Evolutionary conservation across 164 flowering plant species (phyloP).

Genomic region (Litsea cubeba): DNA sequence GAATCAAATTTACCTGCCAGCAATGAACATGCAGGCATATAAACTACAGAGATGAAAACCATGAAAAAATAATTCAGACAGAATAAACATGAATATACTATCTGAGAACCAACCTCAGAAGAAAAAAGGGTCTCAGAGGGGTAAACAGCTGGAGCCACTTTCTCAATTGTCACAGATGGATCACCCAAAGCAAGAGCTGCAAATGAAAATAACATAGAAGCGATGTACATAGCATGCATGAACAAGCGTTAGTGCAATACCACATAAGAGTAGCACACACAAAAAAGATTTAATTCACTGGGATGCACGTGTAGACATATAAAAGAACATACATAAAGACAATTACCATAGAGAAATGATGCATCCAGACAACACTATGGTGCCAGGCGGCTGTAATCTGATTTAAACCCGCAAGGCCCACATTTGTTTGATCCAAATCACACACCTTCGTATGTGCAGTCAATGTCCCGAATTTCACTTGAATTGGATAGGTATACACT

Average conservation of each 20-base stretch:
- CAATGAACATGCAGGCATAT: conserved; percentile 3
- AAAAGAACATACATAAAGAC: neutral
- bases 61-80: neutral
- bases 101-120: conserved; percentile 48
- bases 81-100: neutral
- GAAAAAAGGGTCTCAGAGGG: conserved; percentile 76
- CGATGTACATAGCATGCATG: neutral
- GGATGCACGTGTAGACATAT: neutral
- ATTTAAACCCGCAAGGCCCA: too few species aligned
- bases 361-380: too few species aligned
- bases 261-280: neutral
- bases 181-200: conserved; percentile 85
- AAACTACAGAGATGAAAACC: neutral
- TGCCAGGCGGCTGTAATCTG: too few species aligned
- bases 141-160: conserved; percentile 72
- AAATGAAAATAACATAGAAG: conserved; percentile 6
- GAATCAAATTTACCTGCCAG: conserved; percentile 15
- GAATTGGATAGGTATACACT: too few species aligned
- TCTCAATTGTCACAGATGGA: conserved; percentile 75
- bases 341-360: too few species aligned
- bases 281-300: neutral
- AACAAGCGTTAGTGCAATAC: neutral
- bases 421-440: too few species aligned
- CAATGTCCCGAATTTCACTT: too few species aligned
- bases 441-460: too few species aligned